phyloP scores from a whole-genome alignment of 305 asterid species.

The Solanum chacoense region DNA sequence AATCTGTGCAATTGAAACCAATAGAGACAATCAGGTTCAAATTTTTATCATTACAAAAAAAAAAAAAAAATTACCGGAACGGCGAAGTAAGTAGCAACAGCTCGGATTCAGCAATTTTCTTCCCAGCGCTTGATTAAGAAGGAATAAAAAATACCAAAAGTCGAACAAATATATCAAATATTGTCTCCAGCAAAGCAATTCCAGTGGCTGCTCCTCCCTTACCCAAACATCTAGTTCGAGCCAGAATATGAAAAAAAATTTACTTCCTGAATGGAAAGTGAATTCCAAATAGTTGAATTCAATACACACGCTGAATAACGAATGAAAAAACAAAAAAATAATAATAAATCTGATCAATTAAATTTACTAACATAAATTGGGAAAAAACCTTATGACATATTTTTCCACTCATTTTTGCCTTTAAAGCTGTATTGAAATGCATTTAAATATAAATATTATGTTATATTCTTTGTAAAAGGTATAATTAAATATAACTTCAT shows the following conservation, averaged over 20 bases:
- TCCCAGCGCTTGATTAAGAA: not conserved
- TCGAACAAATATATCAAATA: not conserved
- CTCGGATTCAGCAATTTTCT: not conserved
- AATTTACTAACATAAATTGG: not conserved
- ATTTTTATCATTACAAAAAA: no score
- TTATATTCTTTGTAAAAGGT: not conserved
- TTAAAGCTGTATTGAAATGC: not conserved
- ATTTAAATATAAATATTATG: not conserved
- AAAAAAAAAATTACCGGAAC: not conserved
- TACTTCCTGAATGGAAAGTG: not conserved
- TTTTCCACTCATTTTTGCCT: not conserved
- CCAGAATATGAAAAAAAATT: not conserved
- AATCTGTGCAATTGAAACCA: not conserved
- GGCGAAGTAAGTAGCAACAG: not conserved
- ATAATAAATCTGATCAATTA: not conserved
- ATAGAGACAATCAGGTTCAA: no score
- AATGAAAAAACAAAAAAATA: not conserved
- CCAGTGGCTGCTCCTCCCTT: not conserved
- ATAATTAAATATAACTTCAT: not conserved
- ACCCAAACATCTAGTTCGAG: not conserved
- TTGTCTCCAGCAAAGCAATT: not conserved
- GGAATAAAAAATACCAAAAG: not conserved
- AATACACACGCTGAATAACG: not conserved
- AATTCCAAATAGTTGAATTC: not conserved
- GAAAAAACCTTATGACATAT: not conserved